phyloP scores from a whole-genome alignment of 805 yeast genomes.

The Torulaspora indica region DNA sequence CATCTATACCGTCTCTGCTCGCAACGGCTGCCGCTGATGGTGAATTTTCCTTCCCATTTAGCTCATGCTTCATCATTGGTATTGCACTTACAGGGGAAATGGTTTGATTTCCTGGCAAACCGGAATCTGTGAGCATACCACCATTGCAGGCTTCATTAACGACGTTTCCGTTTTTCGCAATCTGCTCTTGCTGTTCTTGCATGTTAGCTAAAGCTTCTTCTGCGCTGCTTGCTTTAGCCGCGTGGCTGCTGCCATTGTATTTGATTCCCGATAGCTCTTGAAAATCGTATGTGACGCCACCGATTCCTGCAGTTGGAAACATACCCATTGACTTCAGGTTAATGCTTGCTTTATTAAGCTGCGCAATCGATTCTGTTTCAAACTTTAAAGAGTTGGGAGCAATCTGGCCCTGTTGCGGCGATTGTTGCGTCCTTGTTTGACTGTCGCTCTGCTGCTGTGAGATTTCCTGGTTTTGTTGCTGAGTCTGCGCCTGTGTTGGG shows the following conservation, averaged over 20 bases:
- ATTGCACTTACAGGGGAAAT: conserved; percentile 28
- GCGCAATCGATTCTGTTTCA: conserved; percentile 22
- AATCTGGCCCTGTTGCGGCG: conserved; percentile 5
- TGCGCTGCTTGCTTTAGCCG: conserved; percentile 28
- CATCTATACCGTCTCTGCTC: conserved; percentile 12
- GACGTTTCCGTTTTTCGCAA: conserved; percentile 9
- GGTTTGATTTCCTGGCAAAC: conserved; percentile 25
- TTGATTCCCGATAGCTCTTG: conserved; percentile 27
- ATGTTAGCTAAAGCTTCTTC: conserved; percentile 33
- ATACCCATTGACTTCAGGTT: conserved; percentile 26
- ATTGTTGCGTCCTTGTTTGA: conserved; percentile 11
- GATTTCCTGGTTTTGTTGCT: conserved; percentile 16
- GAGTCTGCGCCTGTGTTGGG: conserved; percentile 11
- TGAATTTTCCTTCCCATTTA: conserved; percentile 11
- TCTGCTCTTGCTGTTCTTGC: conserved; percentile 31
- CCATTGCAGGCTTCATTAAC: conserved; percentile 1
- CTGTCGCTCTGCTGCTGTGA: conserved; percentile 13
- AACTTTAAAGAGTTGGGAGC: conserved; percentile 12
- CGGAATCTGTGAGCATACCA: conserved; percentile 21
- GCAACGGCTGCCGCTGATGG: conserved; percentile 20
- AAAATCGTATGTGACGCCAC: conserved; percentile 31
- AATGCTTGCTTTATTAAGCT: conserved; percentile 21
- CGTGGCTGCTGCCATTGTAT: conserved; percentile 19
- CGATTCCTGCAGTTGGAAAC: conserved; percentile 32
- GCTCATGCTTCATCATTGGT: conserved; percentile 20